Base-by-base conservation (phyloP, 202 grass and related monocot species). In the Cymbopogon flexuosus region DNA sequence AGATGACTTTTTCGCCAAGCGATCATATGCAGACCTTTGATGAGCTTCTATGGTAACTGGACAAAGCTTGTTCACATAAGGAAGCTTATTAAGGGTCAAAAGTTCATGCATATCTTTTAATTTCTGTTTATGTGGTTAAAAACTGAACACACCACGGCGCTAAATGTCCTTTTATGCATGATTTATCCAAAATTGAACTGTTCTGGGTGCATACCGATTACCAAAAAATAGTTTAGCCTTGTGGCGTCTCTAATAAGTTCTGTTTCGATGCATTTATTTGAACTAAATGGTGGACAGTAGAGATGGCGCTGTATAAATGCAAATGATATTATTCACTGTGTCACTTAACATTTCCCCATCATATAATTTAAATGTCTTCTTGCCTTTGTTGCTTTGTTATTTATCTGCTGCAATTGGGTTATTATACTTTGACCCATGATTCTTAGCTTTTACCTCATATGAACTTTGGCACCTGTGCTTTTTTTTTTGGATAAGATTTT, bases 151-250 rank as follows among this genome's bases (percentile, higher is more conserved):
- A 67, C 3, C 3, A 0, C 80, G 30, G 18, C 14, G 15, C 56
- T 54, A 77, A 21, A 62, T 56, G 43, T 65, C 80, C 47, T 79
- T 52, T 79, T 79, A 51, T 39, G 73, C 59, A 70, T 31, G 47
- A 51, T 78, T 11, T 23, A 66, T 62, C 27, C 41, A 43, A 73
- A 71, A 65, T 43, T 19, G 13, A 71, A 58, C 56, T 46, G 35
- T 57, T 78, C 7, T 58, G 36, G 4, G 57, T 42, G 3, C 54
- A 23, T 58, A 43, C 18, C 12, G 4, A 15, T 66, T 45, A 66
- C 8, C 6, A 6, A 30, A 72, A 10, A 78, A 78, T 12, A 16
- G 29, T 40, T 33, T 47, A 72, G 6, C 2, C 63, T 40, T 13
- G 4, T 57, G 65, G 35, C 64, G 57, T 56, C 9, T 60, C 56